Conservation (phyloP, 306 rosid species). For the Prunus mira region DNA sequence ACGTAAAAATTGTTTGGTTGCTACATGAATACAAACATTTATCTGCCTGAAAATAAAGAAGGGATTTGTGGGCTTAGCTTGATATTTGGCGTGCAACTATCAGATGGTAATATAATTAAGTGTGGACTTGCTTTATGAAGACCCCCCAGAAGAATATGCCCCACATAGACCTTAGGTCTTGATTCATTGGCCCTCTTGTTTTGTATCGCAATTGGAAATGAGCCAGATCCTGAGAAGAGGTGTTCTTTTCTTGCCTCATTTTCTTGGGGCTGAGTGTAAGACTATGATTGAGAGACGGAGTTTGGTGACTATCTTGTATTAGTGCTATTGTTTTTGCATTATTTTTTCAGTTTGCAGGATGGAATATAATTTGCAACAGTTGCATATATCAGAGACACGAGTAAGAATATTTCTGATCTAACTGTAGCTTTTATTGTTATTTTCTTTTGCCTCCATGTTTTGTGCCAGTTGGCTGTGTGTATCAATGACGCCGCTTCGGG, state of each 20-base stretch:
- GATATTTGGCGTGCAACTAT: neutral
- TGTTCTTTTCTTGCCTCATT: neutral
- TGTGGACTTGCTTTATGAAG: neutral
- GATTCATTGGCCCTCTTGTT: neutral
- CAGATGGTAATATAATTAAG: neutral
- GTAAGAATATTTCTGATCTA: slow-evolving; percentile 52
- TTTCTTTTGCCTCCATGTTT: neutral
- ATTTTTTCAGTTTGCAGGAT: slow-evolving; percentile 61
- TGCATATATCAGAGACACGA: slow-evolving; percentile 50
- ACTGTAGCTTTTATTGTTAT: slow-evolving; percentile 19
- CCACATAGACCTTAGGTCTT: neutral
- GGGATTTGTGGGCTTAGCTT: neutral
- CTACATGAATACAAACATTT: neutral
- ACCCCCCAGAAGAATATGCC: neutral
- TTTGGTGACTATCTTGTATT: slow-evolving; percentile 11
- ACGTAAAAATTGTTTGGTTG: neutral
- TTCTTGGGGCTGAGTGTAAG: neutral
- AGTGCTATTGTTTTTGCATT: slow-evolving; percentile 30
- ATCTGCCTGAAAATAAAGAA: neutral
- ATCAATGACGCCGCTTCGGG: slow-evolving; percentile 8
- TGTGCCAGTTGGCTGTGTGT: slow-evolving; percentile 11
- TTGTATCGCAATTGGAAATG: neutral
- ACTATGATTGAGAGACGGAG: neutral
- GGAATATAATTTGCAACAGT: slow-evolving; percentile 54
- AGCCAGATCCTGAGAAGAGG: neutral